Evolutionary conservation across 2,329 filamentous ascomycete genomes (phyloP), one percentile per base, ranked within the genome.

Genomic region (Pseudogymnoascus sp.): DNA sequence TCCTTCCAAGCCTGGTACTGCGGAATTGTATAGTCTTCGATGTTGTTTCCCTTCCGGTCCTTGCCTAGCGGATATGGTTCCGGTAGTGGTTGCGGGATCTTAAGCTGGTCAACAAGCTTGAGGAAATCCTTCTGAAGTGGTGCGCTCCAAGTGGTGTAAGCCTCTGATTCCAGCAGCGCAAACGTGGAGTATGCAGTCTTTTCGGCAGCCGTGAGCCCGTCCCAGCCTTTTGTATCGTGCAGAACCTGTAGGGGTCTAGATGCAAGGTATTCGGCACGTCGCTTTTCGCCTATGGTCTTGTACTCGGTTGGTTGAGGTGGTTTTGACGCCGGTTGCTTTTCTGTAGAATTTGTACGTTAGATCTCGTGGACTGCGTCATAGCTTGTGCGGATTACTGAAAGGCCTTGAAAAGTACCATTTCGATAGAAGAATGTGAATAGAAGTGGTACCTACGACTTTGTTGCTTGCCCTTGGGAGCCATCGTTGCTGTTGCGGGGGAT

Each of bases 101-200:
- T 70, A 55, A 67, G 62, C 36, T 66, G 60, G 39, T 70, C 63
- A 9, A 70, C 60, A 3, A 60, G 25, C 33, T 67, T 67, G 65
- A 68, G 68, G 63, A 72, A 69, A 30, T 71, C 69, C 28, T 66
- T 70, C 62, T 70, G 70, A 23, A 68, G 65, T 22, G 62, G 36
- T 4, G 52, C 49, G 25, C 63, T 23, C 68, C 68, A 71, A 28
- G 61, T 58, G 49, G 61, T 66, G 69, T 69, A 72, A 6, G 65
- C 64, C 11, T 66, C 65, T 0, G 63, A 67, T 14, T 70, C 68
- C 4, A 71, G 64, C 36, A 72, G 65, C 23, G 63, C 58, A 14
- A 61, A 67, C 23, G 64, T 63, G 14, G 65, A 65, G 63, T 71
- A 71, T 4, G 62, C 63, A 14, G 61, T 30, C 62, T 72, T 71